Base-by-base conservation (phyloP, 1,139 yeast genomes). In the Yarrowia galli region DNA sequence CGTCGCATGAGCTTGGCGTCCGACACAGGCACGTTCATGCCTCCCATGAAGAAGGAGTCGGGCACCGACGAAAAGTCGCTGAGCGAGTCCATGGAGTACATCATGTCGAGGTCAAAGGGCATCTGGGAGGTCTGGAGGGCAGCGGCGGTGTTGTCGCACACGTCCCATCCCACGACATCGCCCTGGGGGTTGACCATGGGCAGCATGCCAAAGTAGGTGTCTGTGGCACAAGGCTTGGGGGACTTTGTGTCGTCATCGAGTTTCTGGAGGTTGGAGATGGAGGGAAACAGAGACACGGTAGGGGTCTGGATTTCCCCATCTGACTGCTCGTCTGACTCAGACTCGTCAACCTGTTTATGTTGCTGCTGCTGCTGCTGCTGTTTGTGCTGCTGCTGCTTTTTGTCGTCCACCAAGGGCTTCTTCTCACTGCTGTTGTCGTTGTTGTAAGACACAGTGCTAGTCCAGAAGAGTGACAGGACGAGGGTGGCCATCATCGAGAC, bases 191-290 rank as follows among this genome's bases (percentile, higher is more conserved):
- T 71, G 42, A 71, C 64, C 51, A 74, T 69, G 58, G 73, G 75
- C 43, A 73, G 68, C 20, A 73, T 68, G 42, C 73, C 71, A 65
- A 73, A 71, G 56, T 67, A 67, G 18, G 73, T 70, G 48, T 71
- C 73, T 15, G 76, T 74, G 42, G 76, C 73, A 66, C 76, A 74
- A 16, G 76, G 71, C 25, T 70, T 71, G 18, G 76, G 76, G 66
- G 64, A 68, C 36, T 69, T 70, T 25, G 63, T 1, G 67, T 56
- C 43, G 67, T 28, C 35, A 40, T 61, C 38, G 67, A 36, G 46
- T 8, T 45, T 32, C 42, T 28, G 67, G 56, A 45, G 46, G 45
- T 42, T 38, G 49, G 48, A 36, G 65, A 58, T 51, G 60, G 58
- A 22, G 69, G 45, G 53, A 54, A 28, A 36, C 20, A 58, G 64